These are phyloP conservation scores for Rosa lucieae DNA, from an alignment of 306 rosid species.

Conservation along the genomic window DNA sequence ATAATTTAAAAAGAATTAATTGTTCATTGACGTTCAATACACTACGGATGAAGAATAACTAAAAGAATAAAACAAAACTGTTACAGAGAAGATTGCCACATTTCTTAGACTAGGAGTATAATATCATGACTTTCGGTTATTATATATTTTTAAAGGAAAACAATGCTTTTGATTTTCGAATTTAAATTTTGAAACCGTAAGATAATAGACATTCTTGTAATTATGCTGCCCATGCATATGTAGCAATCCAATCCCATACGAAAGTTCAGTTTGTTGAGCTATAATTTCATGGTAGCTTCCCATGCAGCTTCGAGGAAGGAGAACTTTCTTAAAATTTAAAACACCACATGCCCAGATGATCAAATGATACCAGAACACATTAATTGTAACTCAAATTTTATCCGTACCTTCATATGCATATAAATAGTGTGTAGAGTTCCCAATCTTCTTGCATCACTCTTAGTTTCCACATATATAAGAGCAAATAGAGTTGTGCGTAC, in stretches of 20 bases:
- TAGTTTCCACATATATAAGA: neutral
- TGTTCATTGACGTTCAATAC: too few relatives aligned
- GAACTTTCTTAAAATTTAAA: conserved; percentile 7
- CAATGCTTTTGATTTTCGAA: neutral
- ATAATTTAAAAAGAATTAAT: too few relatives aligned
- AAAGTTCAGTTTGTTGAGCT: neutral
- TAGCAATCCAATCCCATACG: neutral
- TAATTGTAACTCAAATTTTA: neutral
- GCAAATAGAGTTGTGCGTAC: neutral
- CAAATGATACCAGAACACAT: neutral
- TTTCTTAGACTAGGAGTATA: too few relatives aligned
- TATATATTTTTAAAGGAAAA: too few relatives aligned
- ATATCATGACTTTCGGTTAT: too few relatives aligned
- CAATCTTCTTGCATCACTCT: neutral
- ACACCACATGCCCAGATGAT: neutral
- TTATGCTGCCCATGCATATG: neutral
- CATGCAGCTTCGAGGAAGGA: conserved; percentile 67
- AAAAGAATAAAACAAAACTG: too few relatives aligned
- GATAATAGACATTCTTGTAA: neutral
- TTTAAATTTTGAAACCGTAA: neutral
- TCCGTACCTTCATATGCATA: neutral
- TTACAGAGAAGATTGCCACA: too few relatives aligned
- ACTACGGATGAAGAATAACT: too few relatives aligned
- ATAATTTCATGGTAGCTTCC: conserved; percentile 19
- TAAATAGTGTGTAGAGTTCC: neutral